Evolutionary conservation across 2,329 filamentous ascomycete genomes (phyloP).

Genomic region (Xylaria sp.): DNA sequence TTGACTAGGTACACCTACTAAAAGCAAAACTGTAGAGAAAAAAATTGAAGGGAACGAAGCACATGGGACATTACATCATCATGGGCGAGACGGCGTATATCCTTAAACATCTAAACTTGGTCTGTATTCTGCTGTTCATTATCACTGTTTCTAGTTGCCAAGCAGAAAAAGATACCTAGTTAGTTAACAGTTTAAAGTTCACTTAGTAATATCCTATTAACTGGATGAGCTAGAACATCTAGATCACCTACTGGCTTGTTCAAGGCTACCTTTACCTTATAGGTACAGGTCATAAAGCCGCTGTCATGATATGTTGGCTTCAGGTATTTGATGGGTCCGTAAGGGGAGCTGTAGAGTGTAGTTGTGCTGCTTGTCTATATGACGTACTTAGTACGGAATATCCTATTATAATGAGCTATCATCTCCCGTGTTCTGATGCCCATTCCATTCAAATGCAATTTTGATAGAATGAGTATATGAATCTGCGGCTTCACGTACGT

Average conservation of each 20-base stretch:
- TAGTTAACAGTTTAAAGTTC: too few relatives aligned
- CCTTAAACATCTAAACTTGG: too few relatives aligned
- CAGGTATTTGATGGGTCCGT: neutral
- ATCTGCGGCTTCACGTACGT: too few relatives aligned
- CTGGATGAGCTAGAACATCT: neutral
- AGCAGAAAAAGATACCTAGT: too few relatives aligned
- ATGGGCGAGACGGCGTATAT: neutral
- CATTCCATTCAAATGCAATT: too few relatives aligned
- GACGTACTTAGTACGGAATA: too few relatives aligned
- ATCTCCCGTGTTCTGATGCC: too few relatives aligned
- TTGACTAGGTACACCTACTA: neutral
- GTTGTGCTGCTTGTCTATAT: neutral
- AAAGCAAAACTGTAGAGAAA: neutral
- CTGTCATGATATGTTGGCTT: neutral
- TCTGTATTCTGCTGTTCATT: too few relatives aligned
- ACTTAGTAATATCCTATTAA: too few relatives aligned
- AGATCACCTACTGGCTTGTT: neutral
- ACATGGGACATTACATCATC: neutral
- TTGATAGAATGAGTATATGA: too few relatives aligned
- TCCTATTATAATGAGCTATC: too few relatives aligned
- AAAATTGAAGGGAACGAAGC: neutral
- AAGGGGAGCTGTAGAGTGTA: neutral
- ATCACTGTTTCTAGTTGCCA: too few relatives aligned
- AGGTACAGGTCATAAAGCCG: neutral
- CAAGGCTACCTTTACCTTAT: neutral